A percentile compares a stretch with the other conserved stretches of the same genome.
phyloP scores from a whole-genome alignment of 169 alveolate genomes.

The Eimeria sp. region DNA sequence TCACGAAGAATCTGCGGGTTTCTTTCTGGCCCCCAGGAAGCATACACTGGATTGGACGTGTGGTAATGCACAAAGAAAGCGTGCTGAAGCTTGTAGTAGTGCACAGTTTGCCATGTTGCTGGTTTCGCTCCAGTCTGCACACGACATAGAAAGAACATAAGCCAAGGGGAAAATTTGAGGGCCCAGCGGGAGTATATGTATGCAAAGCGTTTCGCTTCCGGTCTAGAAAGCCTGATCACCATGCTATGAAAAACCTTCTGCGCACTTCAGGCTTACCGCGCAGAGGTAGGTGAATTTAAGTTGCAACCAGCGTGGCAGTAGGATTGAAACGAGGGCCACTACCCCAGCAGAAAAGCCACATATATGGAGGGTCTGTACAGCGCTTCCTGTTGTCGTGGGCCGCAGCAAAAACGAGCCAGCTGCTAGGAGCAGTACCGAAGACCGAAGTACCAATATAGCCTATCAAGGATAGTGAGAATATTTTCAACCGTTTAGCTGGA shows the following conservation, averaged over 20 bases:
- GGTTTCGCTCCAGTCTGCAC: constrained; percentile 37
- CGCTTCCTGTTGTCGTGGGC: constrained; percentile 71
- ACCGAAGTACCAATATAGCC: constrained; percentile 60
- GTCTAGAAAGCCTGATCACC: not conserved
- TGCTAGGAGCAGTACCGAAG: constrained; percentile 59
- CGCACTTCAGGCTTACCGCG: constrained; percentile 17
- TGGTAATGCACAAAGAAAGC: constrained; percentile 78
- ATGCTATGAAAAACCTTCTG: not conserved
- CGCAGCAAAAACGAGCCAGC: constrained; percentile 56
- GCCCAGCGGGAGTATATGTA: not conserved
- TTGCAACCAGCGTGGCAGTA: constrained; percentile 63
- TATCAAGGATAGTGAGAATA: not conserved
- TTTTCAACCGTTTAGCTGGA: not conserved
- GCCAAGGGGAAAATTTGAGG: not conserved
- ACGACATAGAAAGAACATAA: not conserved
- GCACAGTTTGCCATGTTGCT: constrained; percentile 71
- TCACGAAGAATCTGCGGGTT: constrained; percentile 66
- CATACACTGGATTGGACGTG: constrained; percentile 77
- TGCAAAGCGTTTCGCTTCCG: not conserved
- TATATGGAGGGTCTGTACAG: not conserved
- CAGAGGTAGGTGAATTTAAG: constrained; percentile 61
- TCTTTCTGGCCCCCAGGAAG: constrained; percentile 51
- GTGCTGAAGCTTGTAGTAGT: constrained; percentile 81
- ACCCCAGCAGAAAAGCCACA: constrained; percentile 24
- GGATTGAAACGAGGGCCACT: constrained; percentile 31